phyloP scores from a whole-genome alignment of 129 eudicot species.

The Saposhnikovia divaricata region DNA sequence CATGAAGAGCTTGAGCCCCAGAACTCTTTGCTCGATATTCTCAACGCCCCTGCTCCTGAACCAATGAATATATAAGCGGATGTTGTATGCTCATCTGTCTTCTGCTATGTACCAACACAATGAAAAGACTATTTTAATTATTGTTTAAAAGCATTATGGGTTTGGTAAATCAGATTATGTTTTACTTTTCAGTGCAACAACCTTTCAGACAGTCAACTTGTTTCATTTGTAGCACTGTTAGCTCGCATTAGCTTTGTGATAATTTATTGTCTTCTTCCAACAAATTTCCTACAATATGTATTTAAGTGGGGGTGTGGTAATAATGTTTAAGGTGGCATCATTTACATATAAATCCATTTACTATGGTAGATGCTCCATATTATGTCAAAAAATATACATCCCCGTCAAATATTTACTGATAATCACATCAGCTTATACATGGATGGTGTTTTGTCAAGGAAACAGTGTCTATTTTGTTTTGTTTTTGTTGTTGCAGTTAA shows the following conservation, averaged over 20 bases:
- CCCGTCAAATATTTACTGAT: background rate
- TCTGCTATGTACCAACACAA: background rate
- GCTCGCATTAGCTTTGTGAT: background rate
- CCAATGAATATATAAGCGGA: conserved; percentile 38
- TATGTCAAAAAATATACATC: too few species aligned
- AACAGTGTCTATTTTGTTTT: too few species aligned
- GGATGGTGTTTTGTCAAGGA: too few species aligned
- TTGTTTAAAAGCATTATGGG: background rate
- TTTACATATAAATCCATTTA: too few species aligned
- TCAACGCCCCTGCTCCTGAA: conserved; percentile 41
- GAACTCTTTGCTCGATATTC: conserved; percentile 60
- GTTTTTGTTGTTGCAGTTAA: background rate
- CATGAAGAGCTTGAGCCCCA: conserved; percentile 84
- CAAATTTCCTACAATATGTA: background rate
- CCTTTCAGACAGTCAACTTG: background rate
- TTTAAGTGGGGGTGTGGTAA: background rate
- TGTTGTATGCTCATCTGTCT: background rate
- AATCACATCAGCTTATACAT: background rate
- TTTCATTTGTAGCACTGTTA: background rate
- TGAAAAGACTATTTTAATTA: background rate
- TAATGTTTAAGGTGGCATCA: background rate
- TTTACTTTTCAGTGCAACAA: background rate
- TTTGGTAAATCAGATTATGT: background rate
- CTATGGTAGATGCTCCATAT: background rate
- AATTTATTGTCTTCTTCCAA: background rate